Evolutionary conservation across 2,329 filamentous ascomycete genomes (phyloP), one percentile per base, ranked within the genome.

Genomic region (Sporothrix euskadiensis): DNA sequence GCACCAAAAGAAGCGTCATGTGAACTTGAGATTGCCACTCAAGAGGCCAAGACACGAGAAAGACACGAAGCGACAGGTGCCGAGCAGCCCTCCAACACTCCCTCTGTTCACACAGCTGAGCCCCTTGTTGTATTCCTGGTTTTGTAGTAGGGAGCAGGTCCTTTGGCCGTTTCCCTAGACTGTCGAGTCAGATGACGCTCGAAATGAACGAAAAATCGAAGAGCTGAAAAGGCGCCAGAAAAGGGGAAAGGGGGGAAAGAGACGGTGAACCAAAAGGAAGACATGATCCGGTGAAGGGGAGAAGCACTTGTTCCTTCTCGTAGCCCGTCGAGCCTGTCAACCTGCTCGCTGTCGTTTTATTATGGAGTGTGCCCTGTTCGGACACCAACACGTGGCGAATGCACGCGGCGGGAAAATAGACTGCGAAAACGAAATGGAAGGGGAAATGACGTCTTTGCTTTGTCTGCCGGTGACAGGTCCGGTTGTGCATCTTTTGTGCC

Each of bases 341-440:
- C 52, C 52, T 56, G 52, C 35, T 56, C 19, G 19, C 19, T 22
- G 52, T n/a, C 41, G 8, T 3, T 12, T 56, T 30, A 14, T 14
- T 14, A 4, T 12, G 39, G 19, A 52, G 10, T 52, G 10, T 68
- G 16, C 65, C 26, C 41, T 35, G 44, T 52, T 35, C 41, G 14
- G 26, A 52, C 14, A 7, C 65, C 65, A 68, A 68, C 65, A 68
- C 65, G 65, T 66, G 63, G 44, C 65, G 44, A 35, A 52, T 52
- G 12, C 26, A 44, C 44, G 61, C 1, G 41, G 65, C 44, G 30
- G 44, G 44, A n/a, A 52, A 52, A 68, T 35, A 52, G 65, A 16
- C 26, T 9, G 57, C 57, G 5, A 39, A 56, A 30, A 47, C 61
- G 61, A 66, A 10, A 66, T 47, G 61, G n/a, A 22, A 26, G 57